Conservation (phyloP, 352 stramenopile genomes). For the Globisporangium ultimum region DNA sequence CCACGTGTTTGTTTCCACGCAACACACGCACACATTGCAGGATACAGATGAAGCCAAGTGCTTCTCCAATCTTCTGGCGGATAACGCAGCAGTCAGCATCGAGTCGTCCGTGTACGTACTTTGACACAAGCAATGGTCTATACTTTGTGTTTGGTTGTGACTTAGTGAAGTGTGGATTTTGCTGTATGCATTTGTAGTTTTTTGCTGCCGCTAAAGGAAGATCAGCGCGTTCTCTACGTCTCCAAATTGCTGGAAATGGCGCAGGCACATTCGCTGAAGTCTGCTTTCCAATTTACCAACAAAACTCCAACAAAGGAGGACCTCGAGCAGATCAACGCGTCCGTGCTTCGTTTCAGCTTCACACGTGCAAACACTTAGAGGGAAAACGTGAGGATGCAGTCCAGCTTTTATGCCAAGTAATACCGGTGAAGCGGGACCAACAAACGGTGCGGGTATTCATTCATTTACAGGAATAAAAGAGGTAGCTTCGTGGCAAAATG, state of each 20-base stretch:
- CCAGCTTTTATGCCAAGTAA: too few species aligned
- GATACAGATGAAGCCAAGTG: constrained; percentile 11
- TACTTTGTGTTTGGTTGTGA: too few species aligned
- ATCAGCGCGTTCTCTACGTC: constrained; percentile 66
- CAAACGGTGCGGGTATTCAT: too few species aligned
- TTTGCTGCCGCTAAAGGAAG: constrained; percentile 62
- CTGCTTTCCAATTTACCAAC: constrained; percentile 27
- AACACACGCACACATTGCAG: constrained; percentile 55
- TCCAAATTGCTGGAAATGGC: constrained; percentile 67
- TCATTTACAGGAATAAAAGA: too few species aligned
- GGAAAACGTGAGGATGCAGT: too few species aligned
- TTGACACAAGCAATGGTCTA: too few species aligned
- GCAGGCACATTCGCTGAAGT: constrained; percentile 24
- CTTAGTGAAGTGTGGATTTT: too few species aligned
- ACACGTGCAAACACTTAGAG: too few species aligned
- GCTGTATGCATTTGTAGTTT: constrained; percentile 34
- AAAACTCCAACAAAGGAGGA: constrained; percentile 38
- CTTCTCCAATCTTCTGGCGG: constrained; percentile 41
- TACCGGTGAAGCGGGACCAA: too few species aligned
- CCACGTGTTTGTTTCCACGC: constrained; percentile 62
- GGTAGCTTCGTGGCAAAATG: too few species aligned
- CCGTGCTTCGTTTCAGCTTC: constrained; percentile 57
- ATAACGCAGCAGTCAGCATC: constrained; percentile 46
- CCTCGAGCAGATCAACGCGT: constrained; percentile 48
- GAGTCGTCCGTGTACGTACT: constrained; percentile 68